Conservation (phyloP, 2,329 filamentous ascomycete genomes). For the Macrophomina pseudophaseolina region DNA sequence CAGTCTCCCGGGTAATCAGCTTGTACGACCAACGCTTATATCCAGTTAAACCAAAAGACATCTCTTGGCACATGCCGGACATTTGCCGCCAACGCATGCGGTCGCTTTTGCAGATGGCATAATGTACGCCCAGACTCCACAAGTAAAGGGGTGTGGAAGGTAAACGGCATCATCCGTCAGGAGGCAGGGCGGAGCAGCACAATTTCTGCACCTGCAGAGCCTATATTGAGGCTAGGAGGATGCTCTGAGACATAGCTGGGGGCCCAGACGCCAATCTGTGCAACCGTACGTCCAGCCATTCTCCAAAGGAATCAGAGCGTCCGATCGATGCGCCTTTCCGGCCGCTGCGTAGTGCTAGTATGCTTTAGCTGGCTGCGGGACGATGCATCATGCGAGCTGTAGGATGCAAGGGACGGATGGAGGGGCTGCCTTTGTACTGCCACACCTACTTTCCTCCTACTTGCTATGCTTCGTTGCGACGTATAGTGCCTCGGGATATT, state of each 20-base stretch:
- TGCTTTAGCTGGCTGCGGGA: not conserved
- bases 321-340: not conserved
- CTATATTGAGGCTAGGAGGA: not conserved
- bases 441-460: not conserved
- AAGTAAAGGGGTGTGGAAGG: not conserved
- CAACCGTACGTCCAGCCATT: not conserved
- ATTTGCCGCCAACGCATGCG: not conserved
- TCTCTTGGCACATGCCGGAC: no score
- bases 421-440: not conserved
- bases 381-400: not conserved
- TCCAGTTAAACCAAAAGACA: not conserved
- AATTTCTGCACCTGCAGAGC: not conserved
- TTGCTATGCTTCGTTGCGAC: not conserved
- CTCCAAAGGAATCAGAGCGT: not conserved
- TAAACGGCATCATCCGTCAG: not conserved
- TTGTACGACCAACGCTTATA: not conserved
- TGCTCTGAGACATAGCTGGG: not conserved
- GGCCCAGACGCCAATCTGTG: not conserved
- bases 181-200: not conserved
- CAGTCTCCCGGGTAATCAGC: not conserved
- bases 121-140: not conserved
- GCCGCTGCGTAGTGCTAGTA: not conserved
- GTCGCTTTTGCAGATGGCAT: not conserved
- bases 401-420: slow-evolving; percentile 10
- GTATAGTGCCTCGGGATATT: not conserved